Percentiles rank a stretch among this genome's conserved stretches.
Conservation (phyloP, 2,329 filamentous ascomycete genomes). For the Colletotrichum sidae region DNA sequence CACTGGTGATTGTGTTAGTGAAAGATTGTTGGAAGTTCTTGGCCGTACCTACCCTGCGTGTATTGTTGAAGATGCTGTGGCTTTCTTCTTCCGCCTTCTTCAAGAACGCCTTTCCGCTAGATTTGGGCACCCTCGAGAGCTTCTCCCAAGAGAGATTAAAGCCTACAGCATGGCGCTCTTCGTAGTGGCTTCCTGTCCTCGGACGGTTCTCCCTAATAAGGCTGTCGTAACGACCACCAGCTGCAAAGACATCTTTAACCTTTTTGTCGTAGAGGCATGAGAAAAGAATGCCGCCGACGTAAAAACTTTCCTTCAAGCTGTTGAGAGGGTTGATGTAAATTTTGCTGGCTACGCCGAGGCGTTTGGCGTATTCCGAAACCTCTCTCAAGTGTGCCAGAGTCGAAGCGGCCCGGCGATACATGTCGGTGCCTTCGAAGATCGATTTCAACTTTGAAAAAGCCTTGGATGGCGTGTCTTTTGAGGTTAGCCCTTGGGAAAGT, state of each 20-base stretch:
- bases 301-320: conserved; percentile 93
- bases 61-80: conserved; percentile 64
- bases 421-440: conserved; percentile 72
- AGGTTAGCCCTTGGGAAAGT: not conserved
- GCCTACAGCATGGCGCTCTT: conserved; percentile 85
- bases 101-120: conserved; percentile 67
- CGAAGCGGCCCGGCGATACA: conserved; percentile 79
- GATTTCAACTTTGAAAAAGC: conserved; percentile 69
- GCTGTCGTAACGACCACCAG: conserved; percentile 91
- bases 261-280: conserved; percentile 91
- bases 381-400: conserved; percentile 84
- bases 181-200: conserved; percentile 70
- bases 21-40: not conserved
- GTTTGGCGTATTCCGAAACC: conserved; percentile 80
- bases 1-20: conserved; percentile 62
- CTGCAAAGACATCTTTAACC: conserved; percentile 87
- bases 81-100: conserved; percentile 77
- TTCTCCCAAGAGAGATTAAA: conserved; percentile 93
- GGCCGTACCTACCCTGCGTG: conserved; percentile 18
- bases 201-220: conserved; percentile 87
- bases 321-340: conserved; percentile 87
- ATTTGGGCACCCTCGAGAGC: conserved; percentile 74
- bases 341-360: conserved; percentile 80
- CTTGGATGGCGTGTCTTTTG: conserved; percentile 65
- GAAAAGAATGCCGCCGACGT: conserved; percentile 86